phyloP scores from a whole-genome alignment of 2,329 filamentous ascomycete species.

The Alternaria sp. region DNA sequence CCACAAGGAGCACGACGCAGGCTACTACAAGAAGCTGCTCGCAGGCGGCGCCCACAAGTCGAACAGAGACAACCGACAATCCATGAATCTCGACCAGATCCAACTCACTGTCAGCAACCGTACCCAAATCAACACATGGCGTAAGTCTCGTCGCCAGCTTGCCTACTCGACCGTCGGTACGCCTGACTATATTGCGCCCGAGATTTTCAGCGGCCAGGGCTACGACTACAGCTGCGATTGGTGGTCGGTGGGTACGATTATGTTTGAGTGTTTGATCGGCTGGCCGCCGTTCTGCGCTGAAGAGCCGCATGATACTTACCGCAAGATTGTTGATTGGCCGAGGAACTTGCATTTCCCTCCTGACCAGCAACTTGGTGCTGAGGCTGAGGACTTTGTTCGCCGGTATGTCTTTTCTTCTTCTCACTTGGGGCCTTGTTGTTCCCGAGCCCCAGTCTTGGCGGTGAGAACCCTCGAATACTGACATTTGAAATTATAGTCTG shows the following conservation, averaged over 20 bases:
- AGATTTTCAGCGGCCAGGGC: slow-evolving; percentile 96
- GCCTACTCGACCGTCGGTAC: slow-evolving; percentile 98
- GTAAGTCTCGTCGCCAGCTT: slow-evolving; percentile 92
- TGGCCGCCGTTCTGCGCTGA: slow-evolving; percentile 99
- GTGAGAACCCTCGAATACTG: slow-evolving; percentile 7
- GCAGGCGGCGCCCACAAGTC: slow-evolving; percentile 67
- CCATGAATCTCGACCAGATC: slow-evolving; percentile 96
- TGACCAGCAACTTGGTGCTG: slow-evolving; percentile 85
- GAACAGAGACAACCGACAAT: slow-evolving; percentile 76
- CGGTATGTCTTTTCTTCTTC: slow-evolving; percentile 67
- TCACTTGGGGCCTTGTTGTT: background rate
- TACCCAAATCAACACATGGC: slow-evolving; percentile 98
- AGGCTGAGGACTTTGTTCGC: slow-evolving; percentile 91
- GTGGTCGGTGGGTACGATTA: slow-evolving; percentile 99
- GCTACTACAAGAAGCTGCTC: slow-evolving; percentile 96
- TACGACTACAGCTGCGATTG: slow-evolving; percentile 98
- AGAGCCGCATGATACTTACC: slow-evolving; percentile 96
- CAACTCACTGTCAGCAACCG: slow-evolving; percentile 98
- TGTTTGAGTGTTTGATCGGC: slow-evolving; percentile 98
- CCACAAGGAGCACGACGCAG: slow-evolving; percentile 96
- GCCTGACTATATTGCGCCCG: slow-evolving; percentile 97
- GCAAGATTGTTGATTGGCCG: slow-evolving; percentile 99
- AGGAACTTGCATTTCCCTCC: slow-evolving; percentile 96
- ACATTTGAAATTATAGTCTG: slow-evolving; percentile 65
- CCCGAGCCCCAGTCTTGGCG: background rate